Evolutionary conservation across 2,329 filamentous ascomycete genomes (phyloP), one percentile per base, ranked within the genome.

Genomic region (Grosmannia serpens): DNA sequence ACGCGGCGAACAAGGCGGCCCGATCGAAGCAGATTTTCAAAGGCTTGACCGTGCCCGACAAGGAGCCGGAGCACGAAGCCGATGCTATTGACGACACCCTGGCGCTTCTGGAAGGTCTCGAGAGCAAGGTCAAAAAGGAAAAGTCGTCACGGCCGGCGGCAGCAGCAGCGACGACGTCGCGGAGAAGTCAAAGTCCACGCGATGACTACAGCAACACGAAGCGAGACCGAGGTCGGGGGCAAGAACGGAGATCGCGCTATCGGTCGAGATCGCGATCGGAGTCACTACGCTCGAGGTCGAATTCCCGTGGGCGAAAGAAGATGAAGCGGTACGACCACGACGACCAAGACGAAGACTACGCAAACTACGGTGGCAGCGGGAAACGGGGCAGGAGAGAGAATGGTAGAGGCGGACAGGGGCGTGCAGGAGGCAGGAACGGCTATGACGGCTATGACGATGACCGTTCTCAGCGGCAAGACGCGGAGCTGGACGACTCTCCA

Each of bases 31-130:
- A 88, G 63, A 83, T 95, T n/a, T 99, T 99, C 72, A 91, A 86
- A 66, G 95, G 91, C 0, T 79, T 99, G 55, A 82, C 91, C 9
- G 80, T 99, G 52, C 90, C 92, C 1, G 92, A 99, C 71, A 86
- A 85, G 68, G 80, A 85, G 35, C 68, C 69, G 1, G 64, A 64
- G 6, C 63, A 70, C 29, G 68, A 72, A 31, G 55, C 47, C 5
- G 87, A 89, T 68, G 88, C 84, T 24, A 87, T 96, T 67, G 94
- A 97, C 67, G 91, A 99, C 71, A 96, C 94, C 0, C 84, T 99
- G 65, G 91, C 91, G 0, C 80, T 95, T 66, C 72, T 99, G n/a
- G 94, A 97, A 70, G 87, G 85, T 0, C 74, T 97, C 46, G 91
- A 91, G 62, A 81, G 82, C 9, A 90, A 87, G 66, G 75, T 77